Evolutionary conservation across 208 protist genomes (phyloP).

Genomic region (Crithidia fasciculata): DNA sequence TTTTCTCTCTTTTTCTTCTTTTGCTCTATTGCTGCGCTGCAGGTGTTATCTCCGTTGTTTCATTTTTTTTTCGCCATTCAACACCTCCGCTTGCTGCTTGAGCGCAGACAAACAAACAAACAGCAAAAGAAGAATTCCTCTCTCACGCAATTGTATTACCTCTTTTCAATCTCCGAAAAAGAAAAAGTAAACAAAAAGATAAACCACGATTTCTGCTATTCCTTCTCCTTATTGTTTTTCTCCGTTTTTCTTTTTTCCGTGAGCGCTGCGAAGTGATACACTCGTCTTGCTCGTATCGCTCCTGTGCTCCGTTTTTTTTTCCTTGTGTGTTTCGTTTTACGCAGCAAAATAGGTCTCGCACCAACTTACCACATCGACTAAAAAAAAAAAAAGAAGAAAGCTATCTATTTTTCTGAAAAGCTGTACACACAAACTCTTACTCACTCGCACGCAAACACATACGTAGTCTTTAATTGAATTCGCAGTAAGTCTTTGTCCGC

Average conservation of each 20-base stretch:
- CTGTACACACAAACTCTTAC: neutral
- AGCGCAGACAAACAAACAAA: too few species aligned
- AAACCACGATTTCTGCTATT: neutral
- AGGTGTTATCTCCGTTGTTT: too few species aligned
- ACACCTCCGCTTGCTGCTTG: too few species aligned
- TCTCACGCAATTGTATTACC: neutral
- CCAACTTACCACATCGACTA: too few species aligned
- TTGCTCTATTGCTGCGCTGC: neutral
- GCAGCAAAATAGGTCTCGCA: too few species aligned
- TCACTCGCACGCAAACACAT: neutral
- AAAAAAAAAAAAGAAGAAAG: too few species aligned
- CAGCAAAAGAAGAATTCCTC: too few species aligned
- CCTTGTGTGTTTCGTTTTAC: neutral
- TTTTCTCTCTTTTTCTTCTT: slow-evolving; percentile 11
- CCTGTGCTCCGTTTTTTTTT: neutral
- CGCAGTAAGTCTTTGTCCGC: neutral
- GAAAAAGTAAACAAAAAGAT: neutral
- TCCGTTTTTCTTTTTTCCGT: slow-evolving; percentile 2
- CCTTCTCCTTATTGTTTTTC: slow-evolving; percentile 27
- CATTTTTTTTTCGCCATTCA: too few species aligned
- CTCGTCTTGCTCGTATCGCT: neutral
- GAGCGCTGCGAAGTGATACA: too few species aligned
- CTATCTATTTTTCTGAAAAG: too few species aligned
- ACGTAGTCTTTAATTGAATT: neutral
- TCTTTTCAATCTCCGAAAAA: slow-evolving; percentile 5